A percentile compares a stretch with the other conserved stretches of the same genome.
Evolutionary conservation across 2,329 filamentous ascomycete species (phyloP).

Genomic region (Dothiorella sarmentorum): DNA sequence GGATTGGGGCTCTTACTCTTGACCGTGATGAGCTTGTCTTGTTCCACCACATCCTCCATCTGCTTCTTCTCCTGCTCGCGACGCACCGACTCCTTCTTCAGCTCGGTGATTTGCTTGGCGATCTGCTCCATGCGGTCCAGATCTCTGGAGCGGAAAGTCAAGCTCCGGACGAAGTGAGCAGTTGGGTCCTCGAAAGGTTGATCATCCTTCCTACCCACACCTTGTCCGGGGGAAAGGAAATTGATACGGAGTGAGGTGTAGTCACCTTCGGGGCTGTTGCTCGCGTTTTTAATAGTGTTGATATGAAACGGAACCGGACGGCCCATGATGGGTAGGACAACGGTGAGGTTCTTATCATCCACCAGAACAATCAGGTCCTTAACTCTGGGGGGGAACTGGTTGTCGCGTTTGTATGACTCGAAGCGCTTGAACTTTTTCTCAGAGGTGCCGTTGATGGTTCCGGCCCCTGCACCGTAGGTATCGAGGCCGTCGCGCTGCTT

Average conservation of each 20-base stretch:
- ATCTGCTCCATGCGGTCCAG: slow-evolving; percentile 87
- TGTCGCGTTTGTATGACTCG: slow-evolving; percentile 97
- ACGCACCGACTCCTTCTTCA: slow-evolving; percentile 89
- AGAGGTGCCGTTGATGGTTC: slow-evolving; percentile 81
- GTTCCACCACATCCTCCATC: slow-evolving; percentile 97
- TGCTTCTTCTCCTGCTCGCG: slow-evolving; percentile 99
- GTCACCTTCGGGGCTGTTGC: slow-evolving; percentile 93
- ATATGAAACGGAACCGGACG: slow-evolving; percentile 98
- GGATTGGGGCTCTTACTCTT: slow-evolving; percentile 61
- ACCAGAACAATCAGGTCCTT: slow-evolving; percentile 87
- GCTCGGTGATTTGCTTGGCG: slow-evolving; percentile 86
- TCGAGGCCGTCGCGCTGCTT: slow-evolving; percentile 87
- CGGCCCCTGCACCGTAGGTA: slow-evolving; percentile 80
- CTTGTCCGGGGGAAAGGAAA: slow-evolving; percentile 93
- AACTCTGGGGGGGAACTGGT: slow-evolving; percentile 79
- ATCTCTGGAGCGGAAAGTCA: slow-evolving; percentile 92
- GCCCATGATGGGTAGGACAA: slow-evolving; percentile 95
- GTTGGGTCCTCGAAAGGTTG: slow-evolving; percentile 96
- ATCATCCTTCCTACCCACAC: slow-evolving; percentile 94
- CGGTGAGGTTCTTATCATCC: slow-evolving; percentile 82
- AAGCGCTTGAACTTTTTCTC: slow-evolving; percentile 99
- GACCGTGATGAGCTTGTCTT: slow-evolving; percentile 94
- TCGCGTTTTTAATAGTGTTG: slow-evolving; percentile 96
- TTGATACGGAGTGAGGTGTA: slow-evolving; percentile 95
- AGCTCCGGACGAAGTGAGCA: slow-evolving; percentile 90